Evolutionary conservation across 805 yeast species (phyloP).

Genomic region (Ogataea nonfermentans): DNA sequence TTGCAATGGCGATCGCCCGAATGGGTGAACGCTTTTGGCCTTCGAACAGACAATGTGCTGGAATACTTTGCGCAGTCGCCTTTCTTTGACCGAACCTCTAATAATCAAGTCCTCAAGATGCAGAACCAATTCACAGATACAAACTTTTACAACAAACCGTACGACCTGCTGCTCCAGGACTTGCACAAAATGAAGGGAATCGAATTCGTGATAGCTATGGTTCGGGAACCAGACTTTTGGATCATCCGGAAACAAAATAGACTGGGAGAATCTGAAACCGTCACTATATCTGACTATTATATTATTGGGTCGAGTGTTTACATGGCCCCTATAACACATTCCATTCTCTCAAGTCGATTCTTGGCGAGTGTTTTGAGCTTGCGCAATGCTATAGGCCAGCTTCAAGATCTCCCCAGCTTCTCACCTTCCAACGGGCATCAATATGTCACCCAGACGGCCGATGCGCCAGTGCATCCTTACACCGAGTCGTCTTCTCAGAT

Average conservation of each 20-base stretch:
- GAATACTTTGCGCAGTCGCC: constrained; percentile 95
- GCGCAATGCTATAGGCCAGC: constrained; percentile 44
- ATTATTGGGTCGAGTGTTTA: constrained; percentile 90
- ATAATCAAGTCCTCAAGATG: constrained; percentile 93
- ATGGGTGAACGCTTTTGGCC: constrained; percentile 88
- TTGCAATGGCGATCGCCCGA: constrained; percentile 97
- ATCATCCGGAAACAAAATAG: constrained; percentile 80
- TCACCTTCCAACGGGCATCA: constrained; percentile 62
- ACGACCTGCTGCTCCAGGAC: constrained; percentile 41
- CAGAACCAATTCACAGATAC: constrained; percentile 77
- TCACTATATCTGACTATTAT: constrained; percentile 72
- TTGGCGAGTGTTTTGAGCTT: constrained; percentile 47
- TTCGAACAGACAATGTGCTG: constrained; percentile 83
- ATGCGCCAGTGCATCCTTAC: background rate
- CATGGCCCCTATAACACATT: constrained; percentile 79
- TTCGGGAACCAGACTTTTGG: constrained; percentile 93
- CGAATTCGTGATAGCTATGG: constrained; percentile 74
- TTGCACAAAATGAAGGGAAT: constrained; percentile 77
- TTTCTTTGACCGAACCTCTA: constrained; percentile 89
- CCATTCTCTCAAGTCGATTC: constrained; percentile 69
- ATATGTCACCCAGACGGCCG: constrained; percentile 29
- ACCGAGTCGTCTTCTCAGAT: constrained; percentile 10
- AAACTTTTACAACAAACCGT: constrained; percentile 36
- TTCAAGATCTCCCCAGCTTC: constrained; percentile 51
- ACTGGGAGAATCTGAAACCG: constrained; percentile 46